Base-by-base conservation (phyloP, 1,284 basidiomycete genomes). In the Cryptococcus hybrid region DNA sequence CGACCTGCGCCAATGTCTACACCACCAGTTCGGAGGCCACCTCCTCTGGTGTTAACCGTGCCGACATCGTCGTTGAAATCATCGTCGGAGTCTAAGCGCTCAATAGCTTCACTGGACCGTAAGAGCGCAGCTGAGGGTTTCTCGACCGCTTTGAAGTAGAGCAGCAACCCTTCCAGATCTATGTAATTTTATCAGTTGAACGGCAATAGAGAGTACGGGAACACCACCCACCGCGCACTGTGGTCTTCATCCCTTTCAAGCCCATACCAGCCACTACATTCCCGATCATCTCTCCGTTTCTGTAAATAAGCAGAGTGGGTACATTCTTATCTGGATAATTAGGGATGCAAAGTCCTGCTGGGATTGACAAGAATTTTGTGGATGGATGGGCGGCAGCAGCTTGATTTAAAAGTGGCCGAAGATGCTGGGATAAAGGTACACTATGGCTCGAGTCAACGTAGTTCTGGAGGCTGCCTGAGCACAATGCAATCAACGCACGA, bases 311-410 rank as follows among this genome's bases (percentile, higher is more conserved):
- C 56, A 99, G 80, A 79, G 95, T 98, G 1, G 95, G 96, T 48
- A 94, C 79, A 58, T 94, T 88, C 44, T 85, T 83, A 70, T 98
- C 95, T 7, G 95, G 95, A 52, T 98, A 88, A 77, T 98, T 89
- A 30, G 91, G 87, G 67, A 99, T 97, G 80, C 95, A 98, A 77
- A 95, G 91, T 78, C 91, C 86, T 36, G 93, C 93, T 2, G 95
- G 86, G 67, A 99, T 98, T 40, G 90, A 92, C 60, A 98, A 89
- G 69, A 99, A 98, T 78, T 98, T 98, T 7, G 93, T 91, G 34
- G 8, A 11, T 40, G 12, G 9, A 15, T 49, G 18, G 11, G 9
- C n/a, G 47, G 38, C 37, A 42, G 40, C 40, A 42, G 50, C 15
- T n/a, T 8, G 1, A 74, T 81, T 67, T 62, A 99, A 79, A 55